Evolutionary conservation across 2,329 filamentous ascomycete genomes (phyloP).

Genomic region (Fusarium sp.): DNA sequence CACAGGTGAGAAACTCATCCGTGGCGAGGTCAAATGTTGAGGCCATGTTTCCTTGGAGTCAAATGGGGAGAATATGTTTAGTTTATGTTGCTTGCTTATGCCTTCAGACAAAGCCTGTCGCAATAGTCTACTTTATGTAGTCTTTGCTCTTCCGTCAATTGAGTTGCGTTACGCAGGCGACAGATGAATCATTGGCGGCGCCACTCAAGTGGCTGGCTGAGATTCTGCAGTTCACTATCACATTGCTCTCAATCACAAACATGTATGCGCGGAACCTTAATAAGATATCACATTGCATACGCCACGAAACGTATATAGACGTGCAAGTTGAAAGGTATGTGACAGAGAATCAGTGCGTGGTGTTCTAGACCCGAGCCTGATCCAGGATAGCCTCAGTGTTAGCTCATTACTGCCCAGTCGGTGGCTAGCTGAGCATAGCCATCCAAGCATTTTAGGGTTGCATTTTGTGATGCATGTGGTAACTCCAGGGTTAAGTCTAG

Average conservation of each 20-base stretch:
- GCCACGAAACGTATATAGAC: not conserved
- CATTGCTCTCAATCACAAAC: not conserved
- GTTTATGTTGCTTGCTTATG: not conserved
- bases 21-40: not conserved
- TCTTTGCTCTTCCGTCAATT: not conserved
- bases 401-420: too few relatives aligned
- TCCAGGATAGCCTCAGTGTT: not conserved
- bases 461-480: fast-evolving
- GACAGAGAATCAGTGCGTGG: not conserved
- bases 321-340: not conserved
- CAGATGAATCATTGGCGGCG: not conserved
- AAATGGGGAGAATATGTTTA: not conserved
- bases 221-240: not conserved
- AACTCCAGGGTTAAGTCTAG: fast-evolving
- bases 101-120: not conserved
- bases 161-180: not conserved
- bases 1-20: not conserved
- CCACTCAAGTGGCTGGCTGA: not conserved
- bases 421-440: not conserved
- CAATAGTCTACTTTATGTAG: not conserved
- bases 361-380: not conserved
- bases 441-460: fast-evolving
- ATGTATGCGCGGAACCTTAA: not conserved
- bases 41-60: not conserved
- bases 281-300: not conserved